Evolutionary conservation across 1,284 basidiomycete genomes (phyloP), one percentile per base, ranked within the genome.

Genomic region (Apiotrichum mycotoxinovorans): DNA sequence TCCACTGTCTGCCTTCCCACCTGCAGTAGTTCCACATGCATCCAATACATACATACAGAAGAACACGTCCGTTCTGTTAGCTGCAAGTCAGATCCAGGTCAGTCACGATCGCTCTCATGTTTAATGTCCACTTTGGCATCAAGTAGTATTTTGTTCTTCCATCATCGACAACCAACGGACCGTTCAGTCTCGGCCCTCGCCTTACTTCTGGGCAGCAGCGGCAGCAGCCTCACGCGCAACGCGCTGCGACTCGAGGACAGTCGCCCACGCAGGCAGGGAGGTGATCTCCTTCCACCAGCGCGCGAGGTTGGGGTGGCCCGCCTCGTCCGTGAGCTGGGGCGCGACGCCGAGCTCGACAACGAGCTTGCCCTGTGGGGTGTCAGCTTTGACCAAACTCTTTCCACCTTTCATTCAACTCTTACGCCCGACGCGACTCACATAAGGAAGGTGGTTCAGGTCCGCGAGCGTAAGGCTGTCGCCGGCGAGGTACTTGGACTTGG

Each of bases 391-490:
- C 23, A 27, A 22, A 30, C 30, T 12, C 30, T 12, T 30, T 12
- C 30, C n/a, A 12, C 43, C 30, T 23, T 60, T 35, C 42, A 17
- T 61, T 17, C 65, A 45, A 15, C 74, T 81, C n/a, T n/a, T n/a
- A n/a, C n/a, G n/a, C n/a, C n/a, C n/a, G n/a, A n/a, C n/a, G n/a
- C n/a, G n/a, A 48, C 46, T 48, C 30, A 48, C 47, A 54, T 79
- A 80, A 0, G 84, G 81, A 3, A 85, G 70, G 61, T 85, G 83
- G 73, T 80, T 84, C 10, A 85, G 67, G 64, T 85, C 84, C 0
- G 80, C 83, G n/a, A 85, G 72, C 7, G 82, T 82, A 17, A 83
- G 33, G 44, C 74, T 80, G 58, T 83, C 69, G 3, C 83, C 83
- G 27, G 78, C 81, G n/a, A 84, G 61, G 62, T 81, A 84, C 60